Percentiles rank a stretch among this genome's conserved stretches.
Evolutionary conservation across 2,329 filamentous ascomycete genomes (phyloP).

Genomic region (Fusarium keratoplasticum): DNA sequence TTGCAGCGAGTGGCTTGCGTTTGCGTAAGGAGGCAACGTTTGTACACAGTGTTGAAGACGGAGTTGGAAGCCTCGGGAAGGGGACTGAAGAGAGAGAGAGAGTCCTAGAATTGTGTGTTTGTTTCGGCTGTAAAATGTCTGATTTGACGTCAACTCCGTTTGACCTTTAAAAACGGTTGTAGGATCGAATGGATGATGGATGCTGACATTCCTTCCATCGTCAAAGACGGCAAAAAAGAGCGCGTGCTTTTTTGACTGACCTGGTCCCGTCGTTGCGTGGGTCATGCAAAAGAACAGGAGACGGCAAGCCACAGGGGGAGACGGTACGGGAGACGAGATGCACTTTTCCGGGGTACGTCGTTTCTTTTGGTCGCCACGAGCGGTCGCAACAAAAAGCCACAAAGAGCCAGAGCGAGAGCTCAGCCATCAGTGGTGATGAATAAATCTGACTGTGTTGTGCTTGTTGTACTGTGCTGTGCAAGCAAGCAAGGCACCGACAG

Average conservation of each 20-base stretch:
- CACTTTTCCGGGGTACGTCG: neutral
- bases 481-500: neutral
- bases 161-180: neutral
- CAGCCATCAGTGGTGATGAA: neutral
- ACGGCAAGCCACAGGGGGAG: neutral
- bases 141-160: neutral
- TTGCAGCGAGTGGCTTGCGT: neutral
- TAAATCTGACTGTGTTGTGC: neutral
- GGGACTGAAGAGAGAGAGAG: neutral
- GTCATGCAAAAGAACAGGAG: neutral
- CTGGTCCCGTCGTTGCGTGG: neutral
- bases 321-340: neutral
- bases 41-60: neutral
- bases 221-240: neutral
- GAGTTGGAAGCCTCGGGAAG: neutral
- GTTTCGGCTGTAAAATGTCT: neutral
- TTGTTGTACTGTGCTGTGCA: neutral
- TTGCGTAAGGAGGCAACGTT: neutral
- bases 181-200: neutral
- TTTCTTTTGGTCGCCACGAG: neutral
- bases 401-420: neutral
- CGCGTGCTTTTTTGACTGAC: neutral
- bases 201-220: neutral
- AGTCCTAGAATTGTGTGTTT: neutral
- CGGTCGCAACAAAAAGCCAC: neutral